Base-by-base conservation (phyloP, 805 yeast species). In the Cephaloascus albidus region DNA sequence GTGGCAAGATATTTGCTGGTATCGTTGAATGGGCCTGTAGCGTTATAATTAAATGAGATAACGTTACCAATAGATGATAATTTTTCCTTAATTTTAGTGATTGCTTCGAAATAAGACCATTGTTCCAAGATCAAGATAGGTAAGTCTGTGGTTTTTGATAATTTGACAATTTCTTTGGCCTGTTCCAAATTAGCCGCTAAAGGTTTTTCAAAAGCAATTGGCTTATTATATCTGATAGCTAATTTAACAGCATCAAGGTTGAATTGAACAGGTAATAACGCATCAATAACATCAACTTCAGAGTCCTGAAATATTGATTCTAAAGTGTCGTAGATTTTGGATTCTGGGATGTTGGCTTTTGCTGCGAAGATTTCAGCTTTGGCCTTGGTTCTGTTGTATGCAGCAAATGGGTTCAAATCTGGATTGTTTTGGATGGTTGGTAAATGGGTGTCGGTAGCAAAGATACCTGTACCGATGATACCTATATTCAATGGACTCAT, bases 161-260 rank as follows among this genome's bases (percentile, higher is more conserved):
- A 53, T 44, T 76, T 58, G 33, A 89, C 96, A 41, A 90, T 76
- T 58, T 85, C 81, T 43, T 68, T 70, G 18, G 96, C 97, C 56
- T 87, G 95, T 10, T 68, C 74, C 51, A 90, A 58, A 43, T 74
- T 80, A 32, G 95, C 95, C 27, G 97, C 93, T 55, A 90, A 80
- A 46, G 97, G 97, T 63, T 90, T 90, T 58, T 90, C 97, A 52
- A 90, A 60, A 31, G 77, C 68, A 36, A 89, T 68, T 42, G 96
- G 93, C 63, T 89, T 90, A 38, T 78, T 76, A 49, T 83, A 72
- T 37, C 74, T 70, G 40, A 86, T 65, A 2, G 95, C 95, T 48
- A 73, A 69, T 51, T 77, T 69, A 27, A 88, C 81, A 2, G 79
- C 79, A 32, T 68, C 76, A 36, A 78, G 64, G 57, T 87, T 90